Percentiles rank a stretch among this genome's conserved stretches.
Evolutionary conservation across 2,329 filamentous ascomycete species (phyloP).

Genomic region (Mycosphaerelloides madeirae): DNA sequence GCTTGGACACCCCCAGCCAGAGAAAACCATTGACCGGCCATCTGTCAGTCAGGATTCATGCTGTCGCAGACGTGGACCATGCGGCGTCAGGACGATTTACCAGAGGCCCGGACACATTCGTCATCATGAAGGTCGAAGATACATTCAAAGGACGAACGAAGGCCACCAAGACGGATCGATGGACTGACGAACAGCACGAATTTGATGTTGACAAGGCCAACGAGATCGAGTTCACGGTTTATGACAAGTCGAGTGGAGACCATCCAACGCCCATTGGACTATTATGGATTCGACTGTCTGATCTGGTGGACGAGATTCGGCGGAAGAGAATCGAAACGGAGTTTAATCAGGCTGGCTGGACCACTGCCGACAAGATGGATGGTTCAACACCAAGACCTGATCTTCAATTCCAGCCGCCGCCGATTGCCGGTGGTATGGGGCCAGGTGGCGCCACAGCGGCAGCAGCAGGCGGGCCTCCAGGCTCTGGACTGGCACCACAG

Average conservation of each 20-base stretch:
- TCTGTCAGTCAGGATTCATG: conserved; percentile 77
- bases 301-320: conserved; percentile 95
- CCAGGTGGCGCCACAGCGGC: conserved; percentile 34
- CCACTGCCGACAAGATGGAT: conserved; percentile 92
- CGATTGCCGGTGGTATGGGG: conserved; percentile 34
- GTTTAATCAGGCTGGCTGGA: conserved; percentile 91
- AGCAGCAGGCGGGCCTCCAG: conserved; percentile 36
- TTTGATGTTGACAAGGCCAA: conserved; percentile 98
- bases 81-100: conserved; percentile 76
- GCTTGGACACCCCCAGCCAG: conserved; percentile 89
- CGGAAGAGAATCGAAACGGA: conserved; percentile 96
- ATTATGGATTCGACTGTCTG: conserved; percentile 93
- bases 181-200: conserved; percentile 86
- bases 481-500: conserved; percentile 44
- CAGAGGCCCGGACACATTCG: conserved; percentile 87
- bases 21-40: conserved; percentile 93
- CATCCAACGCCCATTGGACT: conserved; percentile 89
- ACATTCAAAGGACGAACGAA: conserved; percentile 82
- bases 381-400: conserved; percentile 53
- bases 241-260: conserved; percentile 79
- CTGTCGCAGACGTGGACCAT: conserved; percentile 92
- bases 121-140: conserved; percentile 96
- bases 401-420: conserved; percentile 50
- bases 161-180: conserved; percentile 78
- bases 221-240: conserved; percentile 95